Evolutionary conservation across 2,329 filamentous ascomycete genomes (phyloP).

Genomic region (Xylaria sp.): DNA sequence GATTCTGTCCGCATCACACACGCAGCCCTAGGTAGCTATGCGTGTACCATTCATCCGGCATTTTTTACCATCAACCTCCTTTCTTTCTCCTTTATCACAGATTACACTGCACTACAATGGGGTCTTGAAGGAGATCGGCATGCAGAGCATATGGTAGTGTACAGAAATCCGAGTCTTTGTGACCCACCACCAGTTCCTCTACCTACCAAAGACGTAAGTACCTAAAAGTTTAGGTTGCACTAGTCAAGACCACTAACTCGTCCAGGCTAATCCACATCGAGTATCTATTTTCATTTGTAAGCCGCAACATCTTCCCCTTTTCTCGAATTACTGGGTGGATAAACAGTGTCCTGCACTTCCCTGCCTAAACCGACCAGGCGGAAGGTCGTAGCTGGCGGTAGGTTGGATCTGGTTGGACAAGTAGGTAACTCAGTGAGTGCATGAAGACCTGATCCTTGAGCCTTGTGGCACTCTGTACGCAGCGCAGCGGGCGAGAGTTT

Average conservation of each 20-base stretch:
- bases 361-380: not conserved
- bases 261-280: not conserved
- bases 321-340: constrained; percentile 7
- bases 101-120: not conserved
- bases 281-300: constrained; percentile 26
- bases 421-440: no score
- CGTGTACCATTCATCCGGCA: not conserved
- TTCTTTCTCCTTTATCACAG: constrained; percentile 18
- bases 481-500: not conserved
- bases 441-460: not conserved
- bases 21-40: not conserved
- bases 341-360: not conserved
- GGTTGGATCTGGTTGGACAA: no score
- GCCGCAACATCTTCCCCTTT: constrained; percentile 22
- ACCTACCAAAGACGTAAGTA: not conserved
- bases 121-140: constrained; percentile 19
- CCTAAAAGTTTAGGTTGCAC: not conserved
- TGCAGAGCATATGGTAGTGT: constrained; percentile 8
- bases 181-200: not conserved
- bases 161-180: not conserved
- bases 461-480: not conserved
- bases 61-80: constrained; percentile 22
- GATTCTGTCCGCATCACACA: not conserved
- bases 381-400: no score
- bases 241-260: constrained; percentile 8